A percentile compares a stretch with the other conserved stretches of the same genome.
Evolutionary conservation across 371 early-diverging fungal genomes (phyloP).

Genomic region (Fennellomyces sp.): DNA sequence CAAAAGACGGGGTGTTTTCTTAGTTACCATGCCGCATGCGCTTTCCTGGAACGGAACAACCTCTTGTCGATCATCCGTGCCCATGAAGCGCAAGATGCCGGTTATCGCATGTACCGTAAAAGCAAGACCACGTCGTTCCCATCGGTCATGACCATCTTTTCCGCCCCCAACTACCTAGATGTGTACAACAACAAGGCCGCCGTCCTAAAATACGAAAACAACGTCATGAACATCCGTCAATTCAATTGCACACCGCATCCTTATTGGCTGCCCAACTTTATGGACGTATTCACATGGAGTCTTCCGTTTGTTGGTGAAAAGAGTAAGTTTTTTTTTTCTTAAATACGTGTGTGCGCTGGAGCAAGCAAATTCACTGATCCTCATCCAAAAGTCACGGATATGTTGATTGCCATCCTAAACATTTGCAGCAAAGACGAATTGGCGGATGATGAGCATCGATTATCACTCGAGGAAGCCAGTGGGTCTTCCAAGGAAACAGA

Average conservation of each 20-base stretch:
- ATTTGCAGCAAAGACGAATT: conserved; percentile 85
- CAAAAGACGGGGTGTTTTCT: conserved; percentile 10
- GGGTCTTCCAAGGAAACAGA: conserved; percentile 49
- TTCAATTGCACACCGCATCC: conserved; percentile 91
- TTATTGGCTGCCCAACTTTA: conserved; percentile 95
- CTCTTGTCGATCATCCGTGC: conserved; percentile 94
- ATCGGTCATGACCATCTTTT: conserved; percentile 96
- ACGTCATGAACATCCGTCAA: conserved; percentile 96
- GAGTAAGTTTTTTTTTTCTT: conserved; percentile 62
- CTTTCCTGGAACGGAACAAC: conserved; percentile 93
- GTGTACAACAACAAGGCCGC: conserved; percentile 98
- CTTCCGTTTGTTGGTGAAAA: conserved; percentile 99
- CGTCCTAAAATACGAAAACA: conserved; percentile 94
- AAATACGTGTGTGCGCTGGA: not conserved
- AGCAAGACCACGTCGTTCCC: conserved; percentile 93
- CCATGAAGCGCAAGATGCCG: conserved; percentile 98
- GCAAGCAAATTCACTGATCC: not conserved
- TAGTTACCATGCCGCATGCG: conserved; percentile 88
- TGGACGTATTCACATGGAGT: conserved; percentile 98
- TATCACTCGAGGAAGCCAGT: conserved; percentile 16
- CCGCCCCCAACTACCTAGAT: conserved; percentile 97
- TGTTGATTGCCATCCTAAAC: conserved; percentile 92
- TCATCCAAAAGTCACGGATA: conserved; percentile 77
- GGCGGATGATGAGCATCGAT: conserved; percentile 52
- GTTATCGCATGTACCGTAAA: conserved; percentile 95